Percentiles rank a stretch among this genome's conserved stretches.
Evolutionary conservation across 495 filamentous ascomycete species (phyloP).

Genomic region (Hypoxylon subgilvum): DNA sequence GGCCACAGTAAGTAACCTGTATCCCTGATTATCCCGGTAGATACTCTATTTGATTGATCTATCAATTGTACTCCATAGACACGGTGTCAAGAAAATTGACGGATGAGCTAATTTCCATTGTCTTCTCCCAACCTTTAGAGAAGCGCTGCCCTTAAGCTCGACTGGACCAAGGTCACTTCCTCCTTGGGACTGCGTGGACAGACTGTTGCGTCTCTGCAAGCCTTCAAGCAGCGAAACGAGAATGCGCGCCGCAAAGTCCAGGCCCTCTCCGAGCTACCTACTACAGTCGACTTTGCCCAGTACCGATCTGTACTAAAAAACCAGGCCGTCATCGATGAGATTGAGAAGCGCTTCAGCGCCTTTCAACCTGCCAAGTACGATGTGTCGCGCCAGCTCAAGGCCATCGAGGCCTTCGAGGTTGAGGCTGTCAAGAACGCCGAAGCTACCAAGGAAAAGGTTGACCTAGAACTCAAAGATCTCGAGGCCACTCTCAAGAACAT

Average conservation of each 20-base stretch:
- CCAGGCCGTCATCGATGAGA: slow-evolving; percentile 89
- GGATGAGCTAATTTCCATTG: slow-evolving; percentile 58
- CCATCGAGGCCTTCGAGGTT: slow-evolving; percentile 95
- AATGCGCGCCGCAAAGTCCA: slow-evolving; percentile 92
- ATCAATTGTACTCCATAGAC: not conserved
- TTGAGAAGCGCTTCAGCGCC: slow-evolving; percentile 86
- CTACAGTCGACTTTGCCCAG: slow-evolving; percentile 86
- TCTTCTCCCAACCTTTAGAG: slow-evolving; percentile 64
- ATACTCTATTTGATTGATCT: slow-evolving; percentile 20
- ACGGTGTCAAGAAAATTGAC: slow-evolving; percentile 1
- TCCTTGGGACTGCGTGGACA: slow-evolving; percentile 95
- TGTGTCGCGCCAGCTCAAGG: slow-evolving; percentile 87
- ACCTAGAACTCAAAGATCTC: slow-evolving; percentile 88
- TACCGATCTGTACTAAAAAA: slow-evolving; percentile 95
- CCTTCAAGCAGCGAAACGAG: slow-evolving; percentile 99
- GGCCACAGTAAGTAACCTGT: slow-evolving; percentile 73
- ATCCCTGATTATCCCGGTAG: not conserved
- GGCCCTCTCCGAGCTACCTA: slow-evolving; percentile 76
- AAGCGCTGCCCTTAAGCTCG: slow-evolving; percentile 98
- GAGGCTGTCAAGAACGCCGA: slow-evolving; percentile 96
- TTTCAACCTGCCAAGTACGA: slow-evolving; percentile 95
- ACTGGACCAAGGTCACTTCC: slow-evolving; percentile 90
- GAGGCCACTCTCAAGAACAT: slow-evolving; percentile 96
- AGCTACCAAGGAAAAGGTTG: slow-evolving; percentile 93
- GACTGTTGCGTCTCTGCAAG: slow-evolving; percentile 84